Evolutionary conservation across 2,329 filamentous ascomycete species (phyloP).

Genomic region (Aspergillus caelatus): DNA sequence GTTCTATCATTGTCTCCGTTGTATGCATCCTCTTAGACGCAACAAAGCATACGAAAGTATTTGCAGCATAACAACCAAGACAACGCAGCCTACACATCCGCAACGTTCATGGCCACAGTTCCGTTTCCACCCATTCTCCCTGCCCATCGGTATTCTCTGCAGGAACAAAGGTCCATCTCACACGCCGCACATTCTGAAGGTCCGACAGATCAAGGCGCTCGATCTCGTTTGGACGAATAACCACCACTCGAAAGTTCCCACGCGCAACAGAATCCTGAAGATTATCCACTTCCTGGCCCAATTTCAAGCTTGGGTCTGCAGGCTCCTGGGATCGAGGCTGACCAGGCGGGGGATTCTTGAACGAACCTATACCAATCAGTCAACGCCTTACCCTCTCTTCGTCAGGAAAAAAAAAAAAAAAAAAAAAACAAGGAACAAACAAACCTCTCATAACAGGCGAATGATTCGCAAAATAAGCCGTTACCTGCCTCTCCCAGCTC

Average conservation of each 20-base stretch:
- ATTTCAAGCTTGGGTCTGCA: slow-evolving; percentile 46
- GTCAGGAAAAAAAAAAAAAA: not conserved
- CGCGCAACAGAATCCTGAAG: slow-evolving; percentile 71
- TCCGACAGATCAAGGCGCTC: slow-evolving; percentile 74
- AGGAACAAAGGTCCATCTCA: slow-evolving; percentile 64
- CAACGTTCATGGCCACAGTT: slow-evolving; percentile 64
- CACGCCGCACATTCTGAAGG: slow-evolving; percentile 64
- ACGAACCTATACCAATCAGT: slow-evolving; percentile 56
- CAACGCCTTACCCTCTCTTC: not conserved
- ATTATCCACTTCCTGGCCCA: slow-evolving; percentile 69
- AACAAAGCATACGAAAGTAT: not conserved
- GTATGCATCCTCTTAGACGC: not conserved
- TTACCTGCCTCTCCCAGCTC: slow-evolving; percentile 79
- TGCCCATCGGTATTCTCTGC: slow-evolving; percentile 32
- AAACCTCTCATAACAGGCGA: slow-evolving; percentile 75
- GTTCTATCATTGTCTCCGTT: not conserved
- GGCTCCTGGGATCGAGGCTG: slow-evolving; percentile 58
- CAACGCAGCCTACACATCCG: not conserved
- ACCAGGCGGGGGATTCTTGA: slow-evolving; percentile 73
- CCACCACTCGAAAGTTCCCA: slow-evolving; percentile 79
- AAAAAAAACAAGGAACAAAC: slow-evolving; percentile 20
- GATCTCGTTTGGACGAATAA: slow-evolving; percentile 79
- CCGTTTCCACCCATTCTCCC: slow-evolving; percentile 65
- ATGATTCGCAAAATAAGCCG: slow-evolving; percentile 87
- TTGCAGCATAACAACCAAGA: not conserved